Conservation (phyloP, 805 yeast species). For the Candida krabiensis region DNA sequence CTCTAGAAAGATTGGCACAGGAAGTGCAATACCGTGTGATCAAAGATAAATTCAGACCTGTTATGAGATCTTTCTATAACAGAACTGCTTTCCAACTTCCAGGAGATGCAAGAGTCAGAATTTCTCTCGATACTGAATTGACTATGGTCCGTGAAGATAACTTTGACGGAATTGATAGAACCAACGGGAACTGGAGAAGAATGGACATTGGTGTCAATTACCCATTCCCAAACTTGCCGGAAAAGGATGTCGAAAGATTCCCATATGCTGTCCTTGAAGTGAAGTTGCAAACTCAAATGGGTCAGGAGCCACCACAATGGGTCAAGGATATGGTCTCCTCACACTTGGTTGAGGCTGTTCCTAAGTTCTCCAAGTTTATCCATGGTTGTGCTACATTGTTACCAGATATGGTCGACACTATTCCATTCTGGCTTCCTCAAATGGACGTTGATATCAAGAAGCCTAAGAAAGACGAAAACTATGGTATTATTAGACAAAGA, state of each 20-base stretch:
- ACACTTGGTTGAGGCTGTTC: slow-evolving; percentile 96
- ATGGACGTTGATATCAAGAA: slow-evolving; percentile 95
- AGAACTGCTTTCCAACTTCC: slow-evolving; percentile 99
- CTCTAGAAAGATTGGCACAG: slow-evolving; percentile 85
- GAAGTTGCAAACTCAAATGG: slow-evolving; percentile 94
- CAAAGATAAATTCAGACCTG: slow-evolving; percentile 86
- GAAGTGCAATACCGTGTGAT: slow-evolving; percentile 91
- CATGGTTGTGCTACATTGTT: slow-evolving; percentile 94
- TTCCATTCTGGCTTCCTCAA: slow-evolving; percentile 98
- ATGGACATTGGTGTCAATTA: slow-evolving; percentile 97
- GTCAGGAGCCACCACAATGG: slow-evolving; percentile 99
- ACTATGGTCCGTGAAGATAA: slow-evolving; percentile 98
- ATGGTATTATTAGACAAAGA: slow-evolving; percentile 59
- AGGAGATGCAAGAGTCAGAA: slow-evolving; percentile 98
- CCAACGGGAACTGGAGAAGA: slow-evolving; percentile 95
- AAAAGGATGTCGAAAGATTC: slow-evolving; percentile 84
- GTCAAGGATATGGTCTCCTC: slow-evolving; percentile 87
- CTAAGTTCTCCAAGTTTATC: slow-evolving; percentile 94
- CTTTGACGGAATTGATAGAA: slow-evolving; percentile 89
- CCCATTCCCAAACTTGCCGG: slow-evolving; percentile 87
- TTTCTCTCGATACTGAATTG: slow-evolving; percentile 94
- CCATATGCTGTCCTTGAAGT: slow-evolving; percentile 98
- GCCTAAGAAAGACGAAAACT: slow-evolving; percentile 61
- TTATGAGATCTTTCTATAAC: slow-evolving; percentile 92
- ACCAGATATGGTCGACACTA: slow-evolving; percentile 76